Percentiles rank a stretch among this genome's conserved stretches.
Evolutionary conservation across 371 early-diverging fungal genomes (phyloP).

Genomic region (Entomophthora muscae): DNA sequence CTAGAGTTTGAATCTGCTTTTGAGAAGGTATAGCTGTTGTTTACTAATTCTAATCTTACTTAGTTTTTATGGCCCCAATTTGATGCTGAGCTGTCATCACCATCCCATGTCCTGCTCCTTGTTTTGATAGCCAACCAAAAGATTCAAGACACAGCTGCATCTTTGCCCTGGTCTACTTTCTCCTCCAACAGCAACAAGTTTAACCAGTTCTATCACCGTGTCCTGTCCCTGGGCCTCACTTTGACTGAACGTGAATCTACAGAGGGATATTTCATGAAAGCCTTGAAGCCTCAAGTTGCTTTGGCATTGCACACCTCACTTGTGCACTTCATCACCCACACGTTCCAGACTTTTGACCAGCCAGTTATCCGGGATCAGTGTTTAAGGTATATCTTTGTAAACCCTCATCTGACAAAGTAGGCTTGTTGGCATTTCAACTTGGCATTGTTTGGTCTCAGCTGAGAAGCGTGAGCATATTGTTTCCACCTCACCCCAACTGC

Average conservation of each 20-base stretch:
- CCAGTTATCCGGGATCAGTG: neutral
- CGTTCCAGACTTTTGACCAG: neutral
- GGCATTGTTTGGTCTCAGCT: slow-evolving; percentile 1
- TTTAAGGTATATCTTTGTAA: slow-evolving; percentile 22
- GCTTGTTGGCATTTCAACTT: slow-evolving; percentile 16
- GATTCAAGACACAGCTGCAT: slow-evolving; percentile 23
- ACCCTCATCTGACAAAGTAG: slow-evolving; percentile 27
- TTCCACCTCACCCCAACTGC: neutral
- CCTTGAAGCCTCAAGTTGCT: neutral
- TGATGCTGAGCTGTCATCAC: slow-evolving; percentile 19
- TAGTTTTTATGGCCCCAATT: slow-evolving; percentile 68
- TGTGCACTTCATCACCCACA: neutral
- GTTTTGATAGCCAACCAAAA: slow-evolving; percentile 74
- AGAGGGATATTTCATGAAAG: neutral
- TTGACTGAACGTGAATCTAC: neutral
- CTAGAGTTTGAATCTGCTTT: neutral
- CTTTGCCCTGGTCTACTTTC: neutral
- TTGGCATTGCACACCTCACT: neutral
- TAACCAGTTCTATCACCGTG: neutral
- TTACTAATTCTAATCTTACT: neutral
- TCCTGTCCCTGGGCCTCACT: neutral
- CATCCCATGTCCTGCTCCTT: slow-evolving; percentile 51
- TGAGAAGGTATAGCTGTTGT: neutral
- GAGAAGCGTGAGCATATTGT: neutral
- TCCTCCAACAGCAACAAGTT: neutral